Conservation (phyloP, 805 yeast genomes). For the Pichia pseudocactophila region DNA sequence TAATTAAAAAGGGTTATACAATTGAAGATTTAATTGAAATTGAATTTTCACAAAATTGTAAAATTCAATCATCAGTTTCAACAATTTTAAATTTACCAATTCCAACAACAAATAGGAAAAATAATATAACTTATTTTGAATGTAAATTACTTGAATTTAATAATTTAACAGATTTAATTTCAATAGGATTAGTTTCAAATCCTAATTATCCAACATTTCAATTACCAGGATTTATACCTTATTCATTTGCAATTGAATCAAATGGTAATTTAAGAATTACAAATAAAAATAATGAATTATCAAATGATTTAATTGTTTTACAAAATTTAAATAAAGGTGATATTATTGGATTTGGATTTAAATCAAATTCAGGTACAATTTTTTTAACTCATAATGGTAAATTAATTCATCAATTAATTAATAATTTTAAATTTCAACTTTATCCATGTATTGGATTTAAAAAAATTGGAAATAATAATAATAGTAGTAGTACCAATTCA, state of each 20-base stretch:
- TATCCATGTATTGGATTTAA: slow-evolving; percentile 49
- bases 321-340: slow-evolving; percentile 47
- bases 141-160: slow-evolving; percentile 37
- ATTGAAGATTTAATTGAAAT: slow-evolving; percentile 29
- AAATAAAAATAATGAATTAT: neutral
- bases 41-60: slow-evolving; percentile 17
- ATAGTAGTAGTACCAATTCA: slow-evolving; percentile 19
- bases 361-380: slow-evolving; percentile 37
- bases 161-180: slow-evolving; percentile 40
- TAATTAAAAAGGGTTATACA: slow-evolving; percentile 2
- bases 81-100: slow-evolving; percentile 27
- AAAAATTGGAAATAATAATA: too few species aligned
- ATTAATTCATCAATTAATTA: slow-evolving; percentile 41
- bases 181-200: slow-evolving; percentile 59
- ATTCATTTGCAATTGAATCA: slow-evolving; percentile 65
- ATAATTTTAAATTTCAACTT: slow-evolving; percentile 39
- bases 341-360: slow-evolving; percentile 48
- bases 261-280: slow-evolving; percentile 57
- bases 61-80: slow-evolving; percentile 11
- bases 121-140: slow-evolving; percentile 61
- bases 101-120: slow-evolving; percentile 29
- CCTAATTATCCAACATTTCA: slow-evolving; percentile 65
- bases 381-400: slow-evolving; percentile 50
- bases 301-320: slow-evolving; percentile 34
- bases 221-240: slow-evolving; percentile 64